Base-by-base conservation (phyloP, 2,329 filamentous ascomycete genomes). In the Venturia pyrina region DNA sequence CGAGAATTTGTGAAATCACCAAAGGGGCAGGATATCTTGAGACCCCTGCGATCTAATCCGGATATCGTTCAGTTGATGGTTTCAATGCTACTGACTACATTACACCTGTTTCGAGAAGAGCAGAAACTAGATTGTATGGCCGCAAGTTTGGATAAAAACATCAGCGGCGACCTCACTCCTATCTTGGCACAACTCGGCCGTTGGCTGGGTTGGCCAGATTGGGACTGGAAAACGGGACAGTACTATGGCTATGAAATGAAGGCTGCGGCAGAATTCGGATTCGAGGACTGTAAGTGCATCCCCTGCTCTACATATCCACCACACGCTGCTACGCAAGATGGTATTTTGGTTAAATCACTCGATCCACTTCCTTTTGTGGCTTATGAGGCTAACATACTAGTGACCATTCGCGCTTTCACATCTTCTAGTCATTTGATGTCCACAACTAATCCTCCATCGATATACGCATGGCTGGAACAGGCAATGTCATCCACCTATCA, bases 81-180 rank as follows among this genome's bases (percentile, higher is more conserved):
- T 6, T 63, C 65, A 13, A n/a, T 46, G 21, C 83, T 93, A 46
- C 80, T 96, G 69, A 79, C 87, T 48, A 89, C 85, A 0, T 80
- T 99, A 15, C 95, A 99, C 77, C 80, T 98, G 3, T 79, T 96
- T n/a, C 83, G 89, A 0, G 93, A 99, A 74, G 95, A 99, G 74
- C 83, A 89, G 68, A 98, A 96, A 73, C 83, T 99, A 1, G 34
- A 62, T 77, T 80, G 65, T 79, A 78, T n/a, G 80, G 83, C 68
- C 74, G 77, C n/a, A 76, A 80, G 13, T 75, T 73, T 61, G 75
- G 21, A 24, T 19, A 21, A 4, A 21, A 28, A 75, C 24, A 77
- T 81, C 53, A 70, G 77, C 28, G 76, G 80, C 17, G 80, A 82
- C 53, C 76, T 98, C 28, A 85, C 86, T n/a, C 87, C 89, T 19